Evolutionary conservation across 176 grass and related monocot genomes (phyloP), one percentile per base, ranked within the genome.

Genomic region (Oryza coarctata): DNA sequence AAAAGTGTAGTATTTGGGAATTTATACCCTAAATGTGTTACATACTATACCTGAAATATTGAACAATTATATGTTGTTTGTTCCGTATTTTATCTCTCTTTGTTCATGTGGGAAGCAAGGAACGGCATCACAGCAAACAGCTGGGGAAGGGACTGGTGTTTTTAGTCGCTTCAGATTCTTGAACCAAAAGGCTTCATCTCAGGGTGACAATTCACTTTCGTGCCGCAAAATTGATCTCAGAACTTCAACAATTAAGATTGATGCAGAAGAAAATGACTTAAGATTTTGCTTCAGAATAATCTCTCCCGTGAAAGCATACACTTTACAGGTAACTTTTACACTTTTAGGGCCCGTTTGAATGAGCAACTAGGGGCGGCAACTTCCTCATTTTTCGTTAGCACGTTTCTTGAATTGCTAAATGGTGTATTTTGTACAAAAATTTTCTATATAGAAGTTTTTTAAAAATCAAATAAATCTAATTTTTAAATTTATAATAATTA

Each of bases 261-360:
- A 95, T 86, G 82, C 92, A 33, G 92, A 95, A 63, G 92, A 95
- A 88, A 94, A 84, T 75, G 95, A 98, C 87, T 71, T 98, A 83
- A 88, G 95, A 75, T 95, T 98, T 89, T 98, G 92, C 67, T 98
- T 98, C 76, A 85, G 95, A 94, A 91, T 98, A 88, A 94, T 98
- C 71, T 93, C 95, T 58, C 95, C 92, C 12, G 30, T 90, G 50
- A 98, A 95, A 69, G 26, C 86, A 74, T 94, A 89, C 86, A 95
- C 92, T 65, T 89, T 98, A 83, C 95, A 98, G 95, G 95, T 98
- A 87, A 79, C 13, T 38, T 12, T 71, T 65, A 65, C 31, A 80
- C 23, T 40, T 40, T 40, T 86, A 52, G n/a, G n/a, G n/a, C n/a
- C n/a, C n/a, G n/a, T n/a, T n/a, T n/a, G n/a, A n/a, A n/a, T n/a